Evolutionary conservation across 805 yeast genomes (phyloP).

Genomic region (Ascoidea asiatica): DNA sequence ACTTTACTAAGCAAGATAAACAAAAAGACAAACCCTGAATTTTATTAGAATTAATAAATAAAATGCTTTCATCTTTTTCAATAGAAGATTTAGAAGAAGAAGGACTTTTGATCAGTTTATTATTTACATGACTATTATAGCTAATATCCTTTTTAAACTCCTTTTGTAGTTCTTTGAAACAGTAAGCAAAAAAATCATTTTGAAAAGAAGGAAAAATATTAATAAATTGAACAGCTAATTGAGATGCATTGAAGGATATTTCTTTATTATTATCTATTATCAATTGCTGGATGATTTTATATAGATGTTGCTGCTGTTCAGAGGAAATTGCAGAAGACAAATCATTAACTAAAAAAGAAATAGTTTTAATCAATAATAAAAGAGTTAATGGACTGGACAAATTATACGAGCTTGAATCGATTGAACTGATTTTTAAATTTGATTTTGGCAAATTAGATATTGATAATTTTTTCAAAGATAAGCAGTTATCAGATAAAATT

Average conservation of each 20-base stretch:
- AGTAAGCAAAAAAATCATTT: conserved; percentile 5
- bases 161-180: conserved; percentile 8
- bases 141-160: conserved; percentile 6
- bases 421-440: too few species aligned
- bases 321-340: neutral
- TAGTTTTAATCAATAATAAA: too few species aligned
- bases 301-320: neutral
- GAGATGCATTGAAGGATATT: neutral
- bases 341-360: neutral
- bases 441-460: neutral
- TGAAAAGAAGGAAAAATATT: neutral
- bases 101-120: neutral
- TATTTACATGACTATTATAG: too few species aligned
- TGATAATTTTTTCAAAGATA: neutral
- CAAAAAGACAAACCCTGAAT: conserved; percentile 26
- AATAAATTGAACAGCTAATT: neutral
- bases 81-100: conserved; percentile 7
- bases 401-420: neutral
- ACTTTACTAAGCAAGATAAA: conserved; percentile 21
- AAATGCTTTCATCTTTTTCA: conserved; percentile 1
- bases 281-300: neutral
- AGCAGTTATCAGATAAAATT: conserved; percentile 1
- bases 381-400: neutral
- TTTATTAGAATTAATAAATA: conserved; percentile 14
- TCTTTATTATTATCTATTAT: neutral